A percentile compares a stretch with the other conserved stretches of the same genome.
Conservation (phyloP, 371 early-diverging fungal genomes). For the Lichtheimia corymbifera region DNA sequence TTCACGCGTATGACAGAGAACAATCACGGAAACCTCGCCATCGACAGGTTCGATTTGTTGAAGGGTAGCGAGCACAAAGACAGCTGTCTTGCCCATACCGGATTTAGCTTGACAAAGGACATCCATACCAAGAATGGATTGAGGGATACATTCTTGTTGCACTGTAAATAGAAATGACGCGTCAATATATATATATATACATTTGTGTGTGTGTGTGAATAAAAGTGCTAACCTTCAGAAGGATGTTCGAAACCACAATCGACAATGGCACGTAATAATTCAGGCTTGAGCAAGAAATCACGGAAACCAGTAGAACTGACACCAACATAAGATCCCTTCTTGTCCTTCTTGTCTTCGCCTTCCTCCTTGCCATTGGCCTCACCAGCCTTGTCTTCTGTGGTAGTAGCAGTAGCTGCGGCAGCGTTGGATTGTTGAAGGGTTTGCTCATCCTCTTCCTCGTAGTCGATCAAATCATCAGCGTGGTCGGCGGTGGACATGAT, state of each 20-base stretch:
- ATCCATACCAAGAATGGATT: conserved; percentile 95
- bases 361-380: conserved; percentile 33
- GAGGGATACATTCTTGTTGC: conserved; percentile 98
- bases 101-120: conserved; percentile 99
- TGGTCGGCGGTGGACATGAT: conserved; percentile 65
- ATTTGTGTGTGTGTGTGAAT: background rate
- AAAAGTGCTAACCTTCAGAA: conserved; percentile 73
- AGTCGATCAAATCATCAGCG: conserved; percentile 93
- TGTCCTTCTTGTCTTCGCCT: conserved; percentile 71
- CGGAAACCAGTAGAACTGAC: conserved; percentile 98
- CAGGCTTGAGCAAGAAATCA: conserved; percentile 96
- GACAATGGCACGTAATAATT: conserved; percentile 91
- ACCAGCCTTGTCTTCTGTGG: conserved; percentile 1
- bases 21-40: conserved; percentile 84
- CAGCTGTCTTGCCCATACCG: conserved; percentile 99
- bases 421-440: conserved; percentile 49
- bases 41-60: conserved; percentile 91
- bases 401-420: conserved; percentile 17
- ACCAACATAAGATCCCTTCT: conserved; percentile 97
- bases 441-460: conserved; percentile 88
- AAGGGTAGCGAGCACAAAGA: conserved; percentile 95
- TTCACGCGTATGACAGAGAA: conserved; percentile 98
- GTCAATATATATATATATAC: no score
- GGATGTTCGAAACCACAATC: conserved; percentile 99
- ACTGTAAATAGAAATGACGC: conserved; percentile 53